Evolutionary conservation across 2,329 filamentous ascomycete species (phyloP).

Genomic region (Chaetomium globosum): DNA sequence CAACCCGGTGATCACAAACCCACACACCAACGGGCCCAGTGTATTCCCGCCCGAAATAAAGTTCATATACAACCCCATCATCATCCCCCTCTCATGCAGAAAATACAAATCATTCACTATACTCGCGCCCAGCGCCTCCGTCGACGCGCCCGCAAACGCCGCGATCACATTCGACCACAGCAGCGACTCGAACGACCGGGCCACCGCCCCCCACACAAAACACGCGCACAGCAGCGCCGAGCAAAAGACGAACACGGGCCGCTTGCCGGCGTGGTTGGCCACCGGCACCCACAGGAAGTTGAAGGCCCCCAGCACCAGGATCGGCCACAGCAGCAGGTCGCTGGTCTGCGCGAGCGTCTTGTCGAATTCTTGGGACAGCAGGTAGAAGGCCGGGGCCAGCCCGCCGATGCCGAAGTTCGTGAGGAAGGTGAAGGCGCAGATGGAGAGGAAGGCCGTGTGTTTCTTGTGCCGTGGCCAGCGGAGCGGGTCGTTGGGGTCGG

Average conservation of each 20-base stretch:
- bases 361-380: constrained; percentile 48
- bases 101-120: constrained; percentile 42
- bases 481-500: constrained; percentile 53
- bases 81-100: constrained; percentile 41
- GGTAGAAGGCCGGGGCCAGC: constrained; percentile 50
- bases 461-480: constrained; percentile 52
- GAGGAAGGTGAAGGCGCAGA: constrained; percentile 52
- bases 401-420: constrained; percentile 51
- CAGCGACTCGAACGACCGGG: constrained; percentile 46
- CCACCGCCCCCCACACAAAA: constrained; percentile 50
- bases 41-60: constrained; percentile 38
- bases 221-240: constrained; percentile 45
- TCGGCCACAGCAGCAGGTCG: constrained; percentile 49
- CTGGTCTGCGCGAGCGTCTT: constrained; percentile 48
- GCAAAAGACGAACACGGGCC: constrained; percentile 50
- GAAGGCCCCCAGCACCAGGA: constrained; percentile 49
- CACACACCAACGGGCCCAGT: constrained; percentile 37
- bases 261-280: constrained; percentile 51
- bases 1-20: constrained; percentile 39
- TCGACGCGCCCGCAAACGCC: constrained; percentile 49
- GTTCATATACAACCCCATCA: constrained; percentile 42
- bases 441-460: constrained; percentile 45
- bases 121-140: constrained; percentile 49
- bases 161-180: constrained; percentile 51
- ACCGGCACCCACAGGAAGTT: constrained; percentile 56